These are phyloP conservation scores for Phytopythium litorale DNA, from an alignment of 352 stramenopile species.

Conservation along the genomic window DNA sequence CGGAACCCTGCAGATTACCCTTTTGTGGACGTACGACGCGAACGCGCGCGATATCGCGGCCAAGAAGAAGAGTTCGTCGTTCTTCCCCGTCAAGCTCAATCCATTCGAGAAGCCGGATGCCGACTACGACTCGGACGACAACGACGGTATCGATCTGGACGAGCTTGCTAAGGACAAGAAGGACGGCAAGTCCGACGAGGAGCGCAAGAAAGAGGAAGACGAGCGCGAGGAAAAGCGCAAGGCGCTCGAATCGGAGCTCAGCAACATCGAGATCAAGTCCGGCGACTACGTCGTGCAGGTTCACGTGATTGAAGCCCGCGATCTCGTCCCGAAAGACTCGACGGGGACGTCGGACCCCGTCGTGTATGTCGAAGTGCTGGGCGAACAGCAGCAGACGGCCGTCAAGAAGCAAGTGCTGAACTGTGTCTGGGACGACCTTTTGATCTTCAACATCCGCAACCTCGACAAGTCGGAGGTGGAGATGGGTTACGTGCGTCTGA, in stretches of 20 bases:
- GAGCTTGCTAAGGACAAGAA: constrained; percentile 47
- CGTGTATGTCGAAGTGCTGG: constrained; percentile 86
- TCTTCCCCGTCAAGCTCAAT: constrained; percentile 44
- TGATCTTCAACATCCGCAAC: constrained; percentile 76
- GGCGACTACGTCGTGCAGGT: constrained; percentile 89
- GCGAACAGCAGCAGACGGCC: constrained; percentile 78
- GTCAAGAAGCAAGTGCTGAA: constrained; percentile 86
- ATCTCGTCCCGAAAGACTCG: constrained; percentile 84
- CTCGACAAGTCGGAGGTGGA: constrained; percentile 83
- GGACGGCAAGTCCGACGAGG: constrained; percentile 60
- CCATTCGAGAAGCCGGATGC: constrained; percentile 53
- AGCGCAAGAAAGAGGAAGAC: constrained; percentile 67
- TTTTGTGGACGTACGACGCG: constrained; percentile 56
- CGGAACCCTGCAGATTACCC: constrained; percentile 41
- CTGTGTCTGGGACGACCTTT: constrained; percentile 81
- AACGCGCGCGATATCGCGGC: constrained; percentile 50
- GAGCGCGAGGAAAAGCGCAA: constrained; percentile 70
- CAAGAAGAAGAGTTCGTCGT: constrained; percentile 70
- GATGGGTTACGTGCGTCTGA: constrained; percentile 76
- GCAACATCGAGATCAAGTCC: constrained; percentile 80
- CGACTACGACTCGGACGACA: constrained; percentile 69
- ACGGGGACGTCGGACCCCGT: constrained; percentile 90
- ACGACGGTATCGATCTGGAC: constrained; percentile 61
- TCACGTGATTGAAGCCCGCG: constrained; percentile 88
- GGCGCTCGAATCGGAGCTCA: constrained; percentile 72